Evolutionary conservation across 202 grass and related monocot genomes (phyloP), one percentile per base, ranked within the genome.

Genomic region (Carex sylvatica): DNA sequence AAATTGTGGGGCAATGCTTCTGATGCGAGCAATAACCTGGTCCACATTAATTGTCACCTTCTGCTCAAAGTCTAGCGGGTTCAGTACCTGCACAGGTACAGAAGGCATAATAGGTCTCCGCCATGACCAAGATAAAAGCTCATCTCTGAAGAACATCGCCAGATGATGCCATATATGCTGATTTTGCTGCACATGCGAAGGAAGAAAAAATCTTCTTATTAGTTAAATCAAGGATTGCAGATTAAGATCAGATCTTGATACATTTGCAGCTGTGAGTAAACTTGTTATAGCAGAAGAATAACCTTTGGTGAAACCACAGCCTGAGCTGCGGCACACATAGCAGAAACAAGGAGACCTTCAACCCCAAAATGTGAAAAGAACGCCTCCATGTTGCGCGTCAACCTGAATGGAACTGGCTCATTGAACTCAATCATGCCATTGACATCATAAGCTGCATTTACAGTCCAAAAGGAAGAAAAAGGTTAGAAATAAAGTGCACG

Each of bases 91-190:
- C 7, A 93, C 89, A 9, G 91, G 89, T 19, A 91, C 93, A 56
- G 93, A 87, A 65, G 89, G 96, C 85, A 92, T 96, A 75, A 92
- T 87, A 18, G 96, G 96, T 83, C 93, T 93, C 83, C 96, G 89
- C 96, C 93, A 96, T n/a, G 93, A 99, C 96, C 96, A 99, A 79
- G 96, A 99, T 80, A 99, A 89, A 42, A 99, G 81, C 75, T 99
- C 96, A 44, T 99, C 96, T 60, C 96, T 88, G 84, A 99, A 99
- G 80, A 99, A 99, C 96, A 99, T 99, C 33, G 96, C 96, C 80
- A 99, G 78, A 88, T 99, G 96, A 89, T 99, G 89, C 96, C 96
- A 99, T 83, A 96, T 99, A 53, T 99, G 96, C 56, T 99, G 91
- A 85, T 33, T 92, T 99, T 99, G 93, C 96, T 99, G 89, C 79